Conservation (phyloP, 768 basidiomycete species). For the Udeniomyces megalosporus region DNA sequence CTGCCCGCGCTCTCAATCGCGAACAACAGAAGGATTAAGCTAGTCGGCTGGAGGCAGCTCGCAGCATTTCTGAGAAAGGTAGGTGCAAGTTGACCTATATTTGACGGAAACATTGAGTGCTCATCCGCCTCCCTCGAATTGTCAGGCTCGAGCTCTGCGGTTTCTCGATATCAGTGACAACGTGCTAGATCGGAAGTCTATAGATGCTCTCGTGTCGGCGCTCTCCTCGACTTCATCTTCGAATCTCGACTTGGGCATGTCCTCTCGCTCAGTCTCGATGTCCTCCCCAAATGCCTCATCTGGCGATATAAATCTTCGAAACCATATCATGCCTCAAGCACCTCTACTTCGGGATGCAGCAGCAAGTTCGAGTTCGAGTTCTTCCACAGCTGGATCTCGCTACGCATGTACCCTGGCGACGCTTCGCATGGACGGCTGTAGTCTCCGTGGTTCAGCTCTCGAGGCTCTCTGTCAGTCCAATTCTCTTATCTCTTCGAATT, state of each 20-base stretch:
- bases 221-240: background rate
- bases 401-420: constrained; percentile 39
- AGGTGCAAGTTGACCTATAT: too few species aligned
- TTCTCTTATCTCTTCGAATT: background rate
- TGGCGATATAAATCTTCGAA: background rate
- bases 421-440: constrained; percentile 75
- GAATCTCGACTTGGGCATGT: too few species aligned
- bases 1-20: constrained; percentile 71
- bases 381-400: too few species aligned
- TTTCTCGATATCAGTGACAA: constrained; percentile 87
- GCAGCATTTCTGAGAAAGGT: constrained; percentile 68
- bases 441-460: constrained; percentile 51
- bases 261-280: background rate
- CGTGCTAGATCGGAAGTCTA: constrained; percentile 59
- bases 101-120: too few species aligned
- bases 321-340: constrained; percentile 25
- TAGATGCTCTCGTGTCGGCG: constrained; percentile 56
- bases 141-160: constrained; percentile 54
- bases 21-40: constrained; percentile 66
- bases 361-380: background rate
- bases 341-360: constrained; percentile 26
- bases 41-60: constrained; percentile 56
- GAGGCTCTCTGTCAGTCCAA: constrained; percentile 57
- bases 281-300: background rate
- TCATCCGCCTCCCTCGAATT: background rate